Evolutionary conservation across 768 basidiomycete genomes (phyloP), one percentile per base, ranked within the genome.

Genomic region (Mycena latifolia): DNA sequence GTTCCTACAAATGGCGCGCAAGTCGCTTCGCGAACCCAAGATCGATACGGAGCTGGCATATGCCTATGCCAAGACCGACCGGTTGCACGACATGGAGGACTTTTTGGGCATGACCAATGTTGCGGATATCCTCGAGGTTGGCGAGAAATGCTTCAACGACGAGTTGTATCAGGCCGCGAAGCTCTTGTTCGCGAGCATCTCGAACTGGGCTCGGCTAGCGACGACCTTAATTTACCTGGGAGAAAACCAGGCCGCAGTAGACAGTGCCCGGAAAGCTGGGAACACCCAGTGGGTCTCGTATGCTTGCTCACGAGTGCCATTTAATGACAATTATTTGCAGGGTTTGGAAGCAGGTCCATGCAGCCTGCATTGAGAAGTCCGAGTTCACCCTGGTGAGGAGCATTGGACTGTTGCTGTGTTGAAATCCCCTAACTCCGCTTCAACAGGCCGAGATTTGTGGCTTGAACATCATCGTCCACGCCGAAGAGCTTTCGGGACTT

Each of bases 261-360:
- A 99, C 79, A 98, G 97, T 70, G 98, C 98, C n/a, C 86, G 98
- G 60, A 99, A 99, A 77, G 98, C 98, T 17, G 98, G 98, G 14
- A 99, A 99, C 75, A 99, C 98, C 7, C 97, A 99, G 94, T 95
- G 69, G 73, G 91, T 82, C 28, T 15, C 33, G 14, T 39, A n/a
- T 47, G 6, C 63, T 27, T 25, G 29, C 54, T 45, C 3, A 6
- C 45, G 14, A 15, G 39, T 55, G 7, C 45, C 18, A 27, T 46
- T 31, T 43, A 50, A 54, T 66, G 33, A 56, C 74, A 48, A 73
- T 66, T 46, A 27, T 57, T 22, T 28, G 0, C 59, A 95, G 93
- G 81, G 98, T 99, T n/a, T 99, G 98, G 98, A 99, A 98, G 80
- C 98, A 99, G 77, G 98, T 99, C 55, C 97, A 99, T 71, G 93